phyloP scores from a whole-genome alignment of 2,329 filamentous ascomycete species.

The Tympanopsis confertula region DNA sequence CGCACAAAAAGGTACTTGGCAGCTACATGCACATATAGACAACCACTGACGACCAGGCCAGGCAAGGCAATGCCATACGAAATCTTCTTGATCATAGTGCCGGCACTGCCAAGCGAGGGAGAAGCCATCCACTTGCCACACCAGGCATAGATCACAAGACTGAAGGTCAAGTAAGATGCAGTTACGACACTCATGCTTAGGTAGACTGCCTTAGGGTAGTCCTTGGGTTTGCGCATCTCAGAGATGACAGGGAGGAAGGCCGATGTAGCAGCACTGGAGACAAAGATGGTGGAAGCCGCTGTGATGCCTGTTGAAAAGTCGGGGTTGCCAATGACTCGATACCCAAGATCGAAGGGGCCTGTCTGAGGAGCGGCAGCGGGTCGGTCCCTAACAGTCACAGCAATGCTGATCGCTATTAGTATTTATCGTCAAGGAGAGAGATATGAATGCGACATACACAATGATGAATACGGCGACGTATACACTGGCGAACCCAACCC shows the following conservation, averaged over 20 bases:
- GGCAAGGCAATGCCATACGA: conserved; percentile 46
- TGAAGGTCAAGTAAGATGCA: conserved; percentile 43
- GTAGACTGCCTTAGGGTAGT: conserved; percentile 49
- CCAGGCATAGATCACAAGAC: conserved; percentile 47
- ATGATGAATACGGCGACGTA: conserved; percentile 45
- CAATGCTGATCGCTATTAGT: conserved; percentile 22
- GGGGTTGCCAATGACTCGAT: conserved; percentile 39
- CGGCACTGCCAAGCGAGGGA: conserved; percentile 49
- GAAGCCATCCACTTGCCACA: conserved; percentile 52
- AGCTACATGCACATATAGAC: conserved; percentile 22
- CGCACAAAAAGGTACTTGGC: conserved; percentile 28
- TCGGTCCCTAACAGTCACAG: conserved; percentile 41
- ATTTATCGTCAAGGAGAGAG: not conserved
- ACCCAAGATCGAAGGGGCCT: conserved; percentile 48
- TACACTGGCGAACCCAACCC: conserved; percentile 45
- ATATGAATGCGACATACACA: conserved; percentile 21
- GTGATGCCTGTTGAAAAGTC: conserved; percentile 47
- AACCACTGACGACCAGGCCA: conserved; percentile 34
- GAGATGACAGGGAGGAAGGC: conserved; percentile 54
- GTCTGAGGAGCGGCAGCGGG: conserved; percentile 48
- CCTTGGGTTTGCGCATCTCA: conserved; percentile 47
- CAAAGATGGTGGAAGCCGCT: conserved; percentile 45
- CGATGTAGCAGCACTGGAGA: conserved; percentile 43
- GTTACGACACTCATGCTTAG: conserved; percentile 45
- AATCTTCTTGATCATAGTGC: conserved; percentile 45